Evolutionary conservation across 768 basidiomycete species (phyloP).

Genomic region (Leccinum ochraceum): DNA sequence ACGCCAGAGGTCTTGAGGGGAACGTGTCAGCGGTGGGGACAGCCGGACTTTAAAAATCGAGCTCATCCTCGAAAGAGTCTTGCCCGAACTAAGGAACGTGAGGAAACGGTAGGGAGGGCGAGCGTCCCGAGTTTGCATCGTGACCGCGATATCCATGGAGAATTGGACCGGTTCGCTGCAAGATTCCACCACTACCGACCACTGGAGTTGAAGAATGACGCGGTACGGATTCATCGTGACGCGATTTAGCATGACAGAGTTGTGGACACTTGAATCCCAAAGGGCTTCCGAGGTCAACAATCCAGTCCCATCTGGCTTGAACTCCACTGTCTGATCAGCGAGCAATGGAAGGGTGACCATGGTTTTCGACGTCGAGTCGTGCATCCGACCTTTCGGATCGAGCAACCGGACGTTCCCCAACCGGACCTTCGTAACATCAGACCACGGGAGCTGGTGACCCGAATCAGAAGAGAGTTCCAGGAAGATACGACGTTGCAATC

Average conservation of each 20-base stretch:
- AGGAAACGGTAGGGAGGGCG: constrained; percentile 78
- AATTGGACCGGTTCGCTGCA: constrained; percentile 89
- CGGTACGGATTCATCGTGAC: constrained; percentile 79
- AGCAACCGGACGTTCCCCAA: constrained; percentile 84
- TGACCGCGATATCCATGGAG: constrained; percentile 81
- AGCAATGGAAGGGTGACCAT: constrained; percentile 73
- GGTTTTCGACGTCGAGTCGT: constrained; percentile 73
- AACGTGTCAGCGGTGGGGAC: constrained; percentile 82
- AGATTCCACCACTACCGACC: constrained; percentile 78
- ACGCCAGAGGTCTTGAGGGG: constrained; percentile 89
- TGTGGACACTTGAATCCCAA: constrained; percentile 95
- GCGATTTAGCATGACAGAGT: constrained; percentile 81
- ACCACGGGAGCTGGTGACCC: constrained; percentile 88
- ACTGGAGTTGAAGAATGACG: constrained; percentile 74
- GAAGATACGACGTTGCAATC: constrained; percentile 81
- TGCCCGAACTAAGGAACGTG: constrained; percentile 75
- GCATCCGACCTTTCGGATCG: constrained; percentile 78
- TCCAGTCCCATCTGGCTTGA: constrained; percentile 84
- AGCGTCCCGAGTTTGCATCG: constrained; percentile 83
- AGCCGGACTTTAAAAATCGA: constrained; percentile 83
- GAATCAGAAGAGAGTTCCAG: constrained; percentile 84
- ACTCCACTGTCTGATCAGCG: constrained; percentile 71
- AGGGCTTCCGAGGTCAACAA: constrained; percentile 65
- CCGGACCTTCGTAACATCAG: constrained; percentile 69
- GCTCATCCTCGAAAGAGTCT: constrained; percentile 75